Conservation (phyloP, 1,284 basidiomycete species). For the Pyrrhoderma lamaoense region DNA sequence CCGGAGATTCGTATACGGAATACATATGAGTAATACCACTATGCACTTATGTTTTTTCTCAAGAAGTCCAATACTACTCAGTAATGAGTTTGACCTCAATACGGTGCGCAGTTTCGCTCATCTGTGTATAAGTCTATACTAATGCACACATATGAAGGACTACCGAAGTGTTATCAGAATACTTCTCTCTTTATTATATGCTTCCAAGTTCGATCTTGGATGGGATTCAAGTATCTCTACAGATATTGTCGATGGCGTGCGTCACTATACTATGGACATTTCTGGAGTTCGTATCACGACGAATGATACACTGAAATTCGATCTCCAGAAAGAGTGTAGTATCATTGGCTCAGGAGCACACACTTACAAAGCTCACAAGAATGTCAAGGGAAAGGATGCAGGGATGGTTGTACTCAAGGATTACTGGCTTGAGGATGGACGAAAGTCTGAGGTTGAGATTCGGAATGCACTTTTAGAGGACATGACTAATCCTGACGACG, state of each 20-base stretch:
- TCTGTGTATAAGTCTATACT: not conserved
- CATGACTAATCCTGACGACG: not conserved
- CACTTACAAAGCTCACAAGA: not conserved
- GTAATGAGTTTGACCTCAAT: too few relatives aligned
- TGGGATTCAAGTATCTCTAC: conserved; percentile 1
- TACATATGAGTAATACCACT: conserved; percentile 17
- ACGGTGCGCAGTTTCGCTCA: not conserved
- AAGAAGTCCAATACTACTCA: too few relatives aligned
- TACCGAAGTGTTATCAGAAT: not conserved
- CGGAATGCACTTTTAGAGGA: not conserved
- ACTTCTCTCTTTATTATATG: conserved; percentile 4
- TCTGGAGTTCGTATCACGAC: not conserved
- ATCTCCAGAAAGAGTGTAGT: not conserved
- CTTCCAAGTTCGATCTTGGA: not conserved
- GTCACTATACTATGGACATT: too few relatives aligned
- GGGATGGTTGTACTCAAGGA: not conserved
- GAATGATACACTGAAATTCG: not conserved
- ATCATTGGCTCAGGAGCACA: not conserved
- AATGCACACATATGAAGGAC: not conserved
- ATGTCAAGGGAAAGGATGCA: not conserved
- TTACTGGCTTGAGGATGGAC: not conserved
- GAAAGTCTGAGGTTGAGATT: not conserved
- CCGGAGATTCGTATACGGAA: conserved; percentile 16
- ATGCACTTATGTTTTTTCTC: not conserved
- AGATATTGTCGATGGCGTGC: not conserved